Conservation (phyloP, 345 rosid genomes). For the Angophora floribunda region DNA sequence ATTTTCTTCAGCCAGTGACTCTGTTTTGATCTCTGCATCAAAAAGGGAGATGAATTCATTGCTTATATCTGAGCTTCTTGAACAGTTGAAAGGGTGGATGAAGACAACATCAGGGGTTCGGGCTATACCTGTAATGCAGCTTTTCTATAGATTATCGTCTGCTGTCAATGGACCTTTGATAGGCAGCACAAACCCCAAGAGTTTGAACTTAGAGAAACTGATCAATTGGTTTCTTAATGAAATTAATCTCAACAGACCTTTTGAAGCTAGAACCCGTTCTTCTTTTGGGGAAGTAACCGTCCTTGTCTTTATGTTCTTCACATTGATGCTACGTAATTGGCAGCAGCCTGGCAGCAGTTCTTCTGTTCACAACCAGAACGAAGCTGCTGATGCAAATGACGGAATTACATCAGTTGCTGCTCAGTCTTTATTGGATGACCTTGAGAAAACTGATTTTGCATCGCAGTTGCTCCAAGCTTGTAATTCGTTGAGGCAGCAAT, state of each 20-base stretch:
- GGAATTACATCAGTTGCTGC: conserved; percentile 39
- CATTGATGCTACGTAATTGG: conserved; percentile 99
- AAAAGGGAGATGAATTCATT: conserved; percentile 86
- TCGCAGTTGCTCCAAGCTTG: conserved; percentile 82
- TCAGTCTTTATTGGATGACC: conserved; percentile 59
- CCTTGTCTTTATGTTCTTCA: conserved; percentile 95
- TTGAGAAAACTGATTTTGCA: conserved; percentile 71
- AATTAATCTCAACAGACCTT: conserved; percentile 64
- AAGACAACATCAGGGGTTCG: conserved; percentile 65
- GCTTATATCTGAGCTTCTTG: conserved; percentile 87
- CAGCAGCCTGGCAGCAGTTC: conserved; percentile 89
- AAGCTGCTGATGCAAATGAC: conserved; percentile 49
- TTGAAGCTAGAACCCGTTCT: conserved; percentile 53
- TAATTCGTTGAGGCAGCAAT: conserved; percentile 70
- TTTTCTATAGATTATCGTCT: conserved; percentile 92
- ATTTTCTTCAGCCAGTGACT: conserved; percentile 64
- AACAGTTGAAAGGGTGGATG: conserved; percentile 97
- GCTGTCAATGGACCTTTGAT: conserved; percentile 94
- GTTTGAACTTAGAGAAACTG: conserved; percentile 73
- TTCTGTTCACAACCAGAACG: conserved; percentile 37
- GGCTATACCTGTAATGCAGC: conserved; percentile 93
- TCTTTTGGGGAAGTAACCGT: conserved; percentile 87
- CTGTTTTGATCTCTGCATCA: conserved; percentile 90
- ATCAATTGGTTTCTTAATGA: conserved; percentile 86
- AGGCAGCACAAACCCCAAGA: conserved; percentile 84